A percentile compares a stretch with the other conserved stretches of the same genome.
Evolutionary conservation across 2,329 filamentous ascomycete genomes (phyloP).

Genomic region (Hypoxylon sp.): DNA sequence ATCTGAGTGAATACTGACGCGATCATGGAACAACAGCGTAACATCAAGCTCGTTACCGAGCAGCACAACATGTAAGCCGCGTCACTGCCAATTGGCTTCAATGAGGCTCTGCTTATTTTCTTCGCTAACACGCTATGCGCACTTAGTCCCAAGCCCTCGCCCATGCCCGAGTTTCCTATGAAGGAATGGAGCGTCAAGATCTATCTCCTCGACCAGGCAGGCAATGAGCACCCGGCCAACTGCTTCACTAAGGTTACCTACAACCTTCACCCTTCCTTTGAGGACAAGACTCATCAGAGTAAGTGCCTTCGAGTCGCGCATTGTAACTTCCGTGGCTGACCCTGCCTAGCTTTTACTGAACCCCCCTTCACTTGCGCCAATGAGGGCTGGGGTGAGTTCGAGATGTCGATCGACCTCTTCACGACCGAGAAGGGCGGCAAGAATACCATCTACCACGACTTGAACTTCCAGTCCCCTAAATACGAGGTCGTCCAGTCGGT

Average conservation of each 20-base stretch:
- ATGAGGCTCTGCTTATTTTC: background rate
- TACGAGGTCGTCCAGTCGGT: conserved; percentile 89
- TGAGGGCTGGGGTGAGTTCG: conserved; percentile 99
- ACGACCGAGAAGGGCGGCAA: conserved; percentile 89
- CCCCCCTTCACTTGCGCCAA: conserved; percentile 92
- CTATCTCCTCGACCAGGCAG: conserved; percentile 86
- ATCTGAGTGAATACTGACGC: conserved; percentile 45
- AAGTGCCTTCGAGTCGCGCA: conserved; percentile 56
- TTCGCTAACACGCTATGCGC: conserved; percentile 41
- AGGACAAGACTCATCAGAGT: conserved; percentile 84
- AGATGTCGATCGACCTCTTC: conserved; percentile 88
- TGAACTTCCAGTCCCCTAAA: conserved; percentile 86
- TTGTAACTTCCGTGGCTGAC: conserved; percentile 37
- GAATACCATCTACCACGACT: conserved; percentile 84
- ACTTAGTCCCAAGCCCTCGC: conserved; percentile 81
- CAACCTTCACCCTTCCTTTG: conserved; percentile 94
- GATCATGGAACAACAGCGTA: conserved; percentile 74
- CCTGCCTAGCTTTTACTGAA: conserved; percentile 77
- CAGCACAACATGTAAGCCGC: conserved; percentile 85
- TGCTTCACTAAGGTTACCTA: conserved; percentile 95
- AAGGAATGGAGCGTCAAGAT: conserved; percentile 92
- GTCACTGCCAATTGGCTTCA: background rate
- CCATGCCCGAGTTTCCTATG: conserved; percentile 91
- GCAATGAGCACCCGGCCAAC: conserved; percentile 84
- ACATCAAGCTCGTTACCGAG: conserved; percentile 92